Percentiles rank a stretch among this genome's conserved stretches.
phyloP scores from a whole-genome alignment of 75 land plant species.

The Pinus taeda region DNA sequence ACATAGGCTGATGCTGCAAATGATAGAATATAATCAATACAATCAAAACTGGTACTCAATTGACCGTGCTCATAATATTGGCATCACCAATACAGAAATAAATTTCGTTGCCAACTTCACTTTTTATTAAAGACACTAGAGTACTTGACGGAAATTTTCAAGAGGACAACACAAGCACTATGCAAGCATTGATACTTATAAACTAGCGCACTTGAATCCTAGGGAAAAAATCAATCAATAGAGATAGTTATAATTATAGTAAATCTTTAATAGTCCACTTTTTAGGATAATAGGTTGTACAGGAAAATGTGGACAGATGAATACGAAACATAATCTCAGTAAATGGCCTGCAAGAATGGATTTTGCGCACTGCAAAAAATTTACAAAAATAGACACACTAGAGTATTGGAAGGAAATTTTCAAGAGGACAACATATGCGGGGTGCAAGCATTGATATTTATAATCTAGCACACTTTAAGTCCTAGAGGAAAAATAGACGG shows the following conservation, averaged over 20 bases:
- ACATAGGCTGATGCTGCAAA: constrained; percentile 15
- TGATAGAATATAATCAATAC: neutral
- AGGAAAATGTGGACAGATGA: neutral
- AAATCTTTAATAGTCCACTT: no score
- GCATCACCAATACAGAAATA: neutral
- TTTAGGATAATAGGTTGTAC: neutral
- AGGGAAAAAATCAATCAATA: no score
- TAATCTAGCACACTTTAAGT: no score
- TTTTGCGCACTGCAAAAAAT: neutral
- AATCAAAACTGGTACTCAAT: neutral
- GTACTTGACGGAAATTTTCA: neutral
- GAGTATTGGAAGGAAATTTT: no score
- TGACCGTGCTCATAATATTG: neutral
- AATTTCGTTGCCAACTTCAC: neutral
- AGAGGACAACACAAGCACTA: neutral
- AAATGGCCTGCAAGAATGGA: neutral
- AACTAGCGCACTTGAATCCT: no score
- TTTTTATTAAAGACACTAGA: neutral
- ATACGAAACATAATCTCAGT: neutral
- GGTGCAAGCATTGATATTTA: no score
- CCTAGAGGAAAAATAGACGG: no score
- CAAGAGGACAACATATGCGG: no score
- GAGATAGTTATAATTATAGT: no score
- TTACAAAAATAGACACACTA: no score
- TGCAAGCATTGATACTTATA: neutral